Base-by-base conservation (phyloP, 495 filamentous ascomycete species). In the Bombardia bombarda region DNA sequence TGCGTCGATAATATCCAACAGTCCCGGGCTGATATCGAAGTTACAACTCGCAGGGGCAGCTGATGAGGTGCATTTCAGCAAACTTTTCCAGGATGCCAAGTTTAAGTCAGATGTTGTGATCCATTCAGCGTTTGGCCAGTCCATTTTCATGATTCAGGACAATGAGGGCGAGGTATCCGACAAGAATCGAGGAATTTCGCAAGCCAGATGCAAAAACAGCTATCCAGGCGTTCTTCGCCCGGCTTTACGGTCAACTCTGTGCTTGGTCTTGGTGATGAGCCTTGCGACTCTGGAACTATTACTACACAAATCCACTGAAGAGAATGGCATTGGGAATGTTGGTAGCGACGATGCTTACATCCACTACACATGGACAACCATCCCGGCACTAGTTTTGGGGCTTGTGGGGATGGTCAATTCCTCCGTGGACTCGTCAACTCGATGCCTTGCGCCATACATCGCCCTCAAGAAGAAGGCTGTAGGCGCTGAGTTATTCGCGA, bases 291-390 rank as follows among this genome's bases (percentile, higher is more conserved):
- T 33, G 3, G 32, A 33, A 14, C 32, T 33, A 7, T 7, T 33
- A 14, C 14, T 33, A 33, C 32, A 14, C 32, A 33, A 33, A 14
- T 33, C 32, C 10, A 33, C 7, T 7, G 7, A 18, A 7, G 32
- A 33, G 13, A 33, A 14, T 14, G 50, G 50, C 7, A 37, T 52
- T 3, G 50, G 45, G 3, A 37, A 52, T 22, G 46, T 28, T 1
- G 41, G 38, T 4, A n/a, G n/a, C n/a, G 38, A 42, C 14, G 41
- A 38, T 10, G 17, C 38, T 3, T 45, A 32, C 24, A 34, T 52
- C 3, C 45, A 52, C 20, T 46, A 52, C 38, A 49, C 46, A 5
- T 52, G 50, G 50, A 52, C 46, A 2, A 21, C 46, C 1, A 17
- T 49, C 7, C 50, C 50, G 4, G 45, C 50, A 10, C 8, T 49